Evolutionary conservation across 306 rosid species (phyloP).

Genomic region (Calophaca sinica): DNA sequence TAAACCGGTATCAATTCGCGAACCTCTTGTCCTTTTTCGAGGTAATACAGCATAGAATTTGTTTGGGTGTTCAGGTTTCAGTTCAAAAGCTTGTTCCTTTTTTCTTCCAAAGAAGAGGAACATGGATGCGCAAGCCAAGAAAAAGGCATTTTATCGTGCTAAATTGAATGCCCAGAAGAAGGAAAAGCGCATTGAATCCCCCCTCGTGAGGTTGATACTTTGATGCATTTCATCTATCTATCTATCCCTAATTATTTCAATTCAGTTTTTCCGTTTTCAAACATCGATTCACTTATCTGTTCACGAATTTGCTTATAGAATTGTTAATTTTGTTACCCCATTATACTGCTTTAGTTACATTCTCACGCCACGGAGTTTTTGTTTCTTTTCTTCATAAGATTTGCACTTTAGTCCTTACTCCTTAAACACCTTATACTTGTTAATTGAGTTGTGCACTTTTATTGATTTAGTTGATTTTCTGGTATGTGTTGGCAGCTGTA

Average conservation of each 20-base stretch:
- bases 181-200: conserved; percentile 84
- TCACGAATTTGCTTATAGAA: neutral
- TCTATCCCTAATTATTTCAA: neutral
- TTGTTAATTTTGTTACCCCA: conserved; percentile 14
- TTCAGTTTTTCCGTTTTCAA: neutral
- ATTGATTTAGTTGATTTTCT: conserved; percentile 36
- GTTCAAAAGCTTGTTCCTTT: too few relatives aligned
- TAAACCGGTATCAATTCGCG: too few relatives aligned
- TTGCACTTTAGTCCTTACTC: neutral
- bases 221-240: neutral
- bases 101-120: conserved; percentile 1
- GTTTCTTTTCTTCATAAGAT: conserved; percentile 7
- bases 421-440: neutral
- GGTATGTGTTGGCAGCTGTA: conserved; percentile 5
- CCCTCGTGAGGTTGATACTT: conserved; percentile 70
- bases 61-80: too few relatives aligned
- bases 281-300: neutral
- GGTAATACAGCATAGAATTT: too few relatives aligned
- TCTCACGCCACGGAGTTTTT: neutral
- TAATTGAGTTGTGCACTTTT: conserved; percentile 20
- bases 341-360: neutral
- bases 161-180: conserved; percentile 83
- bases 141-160: conserved; percentile 74
- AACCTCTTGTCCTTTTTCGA: too few relatives aligned
- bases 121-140: conserved; percentile 67